phyloP scores from a whole-genome alignment of 179 eudicot genomes.

The Spergularia azorica region DNA sequence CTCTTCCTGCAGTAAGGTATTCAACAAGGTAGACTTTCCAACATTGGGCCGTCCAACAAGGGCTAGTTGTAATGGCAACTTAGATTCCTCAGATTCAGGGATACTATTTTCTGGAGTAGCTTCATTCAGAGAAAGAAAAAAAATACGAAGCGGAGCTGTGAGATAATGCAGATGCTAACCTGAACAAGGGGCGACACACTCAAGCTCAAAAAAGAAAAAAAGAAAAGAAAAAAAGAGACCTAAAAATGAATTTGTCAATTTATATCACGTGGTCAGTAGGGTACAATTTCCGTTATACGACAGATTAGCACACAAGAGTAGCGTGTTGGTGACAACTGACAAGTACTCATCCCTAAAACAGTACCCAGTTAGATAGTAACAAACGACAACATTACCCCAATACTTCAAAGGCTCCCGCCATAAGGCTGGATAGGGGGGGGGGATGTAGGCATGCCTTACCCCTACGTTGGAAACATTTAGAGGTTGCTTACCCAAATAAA shows the following conservation, averaged over 20 bases:
- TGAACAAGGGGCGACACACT: background rate
- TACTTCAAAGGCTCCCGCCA: too few relatives aligned
- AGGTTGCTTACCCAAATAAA: too few relatives aligned
- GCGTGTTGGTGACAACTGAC: too few relatives aligned
- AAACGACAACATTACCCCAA: background rate
- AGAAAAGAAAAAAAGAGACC: background rate
- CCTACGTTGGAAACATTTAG: too few relatives aligned
- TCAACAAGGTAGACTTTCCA: conserved; percentile 92
- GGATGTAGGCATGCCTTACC: too few relatives aligned
- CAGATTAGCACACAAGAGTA: background rate
- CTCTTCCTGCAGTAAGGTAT: conserved; percentile 83
- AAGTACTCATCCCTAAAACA: background rate
- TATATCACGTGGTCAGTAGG: background rate
- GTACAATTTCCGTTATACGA: background rate
- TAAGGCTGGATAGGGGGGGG: too few relatives aligned
- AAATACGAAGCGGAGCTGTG: conserved; percentile 21
- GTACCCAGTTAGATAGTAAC: background rate
- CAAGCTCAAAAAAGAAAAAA: background rate
- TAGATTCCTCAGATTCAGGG: conserved; percentile 59
- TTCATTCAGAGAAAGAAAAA: conserved; percentile 27
- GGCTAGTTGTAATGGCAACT: conserved; percentile 87
- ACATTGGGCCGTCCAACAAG: conserved; percentile 97
- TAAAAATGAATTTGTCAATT: background rate
- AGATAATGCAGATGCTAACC: conserved; percentile 14
- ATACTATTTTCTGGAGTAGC: conserved; percentile 34